Evolutionary conservation across 2,329 filamentous ascomycete genomes (phyloP).

Genomic region (Bipolaris oryzae): DNA sequence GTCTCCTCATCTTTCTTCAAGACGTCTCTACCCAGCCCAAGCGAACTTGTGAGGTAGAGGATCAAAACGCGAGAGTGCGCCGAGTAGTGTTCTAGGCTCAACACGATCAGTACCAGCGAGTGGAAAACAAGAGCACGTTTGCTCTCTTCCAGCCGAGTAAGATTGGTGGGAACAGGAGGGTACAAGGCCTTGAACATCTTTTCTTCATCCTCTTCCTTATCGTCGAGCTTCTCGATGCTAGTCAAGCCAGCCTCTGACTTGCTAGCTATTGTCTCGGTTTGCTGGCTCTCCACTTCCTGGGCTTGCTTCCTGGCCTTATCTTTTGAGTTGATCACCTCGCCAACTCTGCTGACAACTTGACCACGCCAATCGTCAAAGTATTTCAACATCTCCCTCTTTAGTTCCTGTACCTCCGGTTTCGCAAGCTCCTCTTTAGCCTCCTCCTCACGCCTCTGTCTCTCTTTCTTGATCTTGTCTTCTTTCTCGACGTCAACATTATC

Average conservation of each 20-base stretch:
- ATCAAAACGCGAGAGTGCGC: slow-evolving; percentile 75
- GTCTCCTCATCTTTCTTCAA: slow-evolving; percentile 75
- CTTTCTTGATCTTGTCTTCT: slow-evolving; percentile 41
- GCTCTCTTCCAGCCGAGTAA: slow-evolving; percentile 65
- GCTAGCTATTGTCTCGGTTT: slow-evolving; percentile 39
- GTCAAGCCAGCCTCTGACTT: slow-evolving; percentile 30
- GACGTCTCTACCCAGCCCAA: slow-evolving; percentile 69
- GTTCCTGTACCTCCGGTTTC: slow-evolving; percentile 61
- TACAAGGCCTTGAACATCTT: slow-evolving; percentile 50
- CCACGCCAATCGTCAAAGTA: slow-evolving; percentile 84
- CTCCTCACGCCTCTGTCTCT: slow-evolving; percentile 37
- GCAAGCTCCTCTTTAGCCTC: slow-evolving; percentile 57
- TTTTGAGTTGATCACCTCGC: slow-evolving; percentile 63
- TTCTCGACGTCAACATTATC: slow-evolving; percentile 36
- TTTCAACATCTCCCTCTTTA: slow-evolving; percentile 71
- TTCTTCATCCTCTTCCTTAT: slow-evolving; percentile 43
- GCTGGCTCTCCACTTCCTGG: slow-evolving; percentile 25
- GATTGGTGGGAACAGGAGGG: slow-evolving; percentile 49
- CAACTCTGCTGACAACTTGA: slow-evolving; percentile 70
- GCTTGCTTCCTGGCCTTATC: slow-evolving; percentile 43
- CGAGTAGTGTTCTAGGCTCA: slow-evolving; percentile 79
- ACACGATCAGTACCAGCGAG: slow-evolving; percentile 70
- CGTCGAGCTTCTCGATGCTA: slow-evolving; percentile 34
- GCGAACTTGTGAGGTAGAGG: slow-evolving; percentile 70
- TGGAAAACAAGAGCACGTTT: slow-evolving; percentile 73